Evolutionary conservation across 108 stramenopile genomes (phyloP).

Genomic region (Nitzschia inconspicua): DNA sequence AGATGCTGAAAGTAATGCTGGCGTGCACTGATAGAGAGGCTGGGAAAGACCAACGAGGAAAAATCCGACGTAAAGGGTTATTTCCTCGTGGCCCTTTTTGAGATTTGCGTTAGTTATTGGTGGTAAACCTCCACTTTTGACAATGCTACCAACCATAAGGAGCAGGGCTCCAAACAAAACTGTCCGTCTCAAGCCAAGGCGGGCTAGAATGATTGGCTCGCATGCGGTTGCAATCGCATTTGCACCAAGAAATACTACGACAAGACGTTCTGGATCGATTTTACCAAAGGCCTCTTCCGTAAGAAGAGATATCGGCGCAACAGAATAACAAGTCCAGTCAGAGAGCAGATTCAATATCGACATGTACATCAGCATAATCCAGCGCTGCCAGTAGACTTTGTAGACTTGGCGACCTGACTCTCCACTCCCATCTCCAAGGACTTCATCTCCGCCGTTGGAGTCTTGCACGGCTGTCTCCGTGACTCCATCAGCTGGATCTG

Average conservation of each 20-base stretch:
- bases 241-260: slow-evolving; percentile 73
- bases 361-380: slow-evolving; percentile 83
- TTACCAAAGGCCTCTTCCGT: slow-evolving; percentile 69
- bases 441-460: background rate
- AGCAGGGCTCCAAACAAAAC: slow-evolving; percentile 73
- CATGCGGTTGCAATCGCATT: slow-evolving; percentile 76
- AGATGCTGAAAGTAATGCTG: slow-evolving; percentile 66
- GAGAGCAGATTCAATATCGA: slow-evolving; percentile 74
- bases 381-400: slow-evolving; percentile 66
- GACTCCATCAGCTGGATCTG: background rate
- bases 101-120: slow-evolving; percentile 36
- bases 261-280: slow-evolving; percentile 79
- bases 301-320: slow-evolving; percentile 77
- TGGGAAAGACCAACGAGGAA: slow-evolving; percentile 83
- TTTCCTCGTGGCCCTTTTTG: slow-evolving; percentile 47
- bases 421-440: background rate
- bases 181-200: slow-evolving; percentile 74
- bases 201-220: slow-evolving; percentile 78
- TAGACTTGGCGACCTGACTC: slow-evolving; percentile 26
- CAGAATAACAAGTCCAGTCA: slow-evolving; percentile 85
- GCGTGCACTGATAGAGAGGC: slow-evolving; percentile 86
- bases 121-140: slow-evolving; percentile 76
- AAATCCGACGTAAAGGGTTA: slow-evolving; percentile 80
- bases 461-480: background rate
- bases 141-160: slow-evolving; percentile 77